Percentiles rank a stretch among this genome's conserved stretches.
These are phyloP conservation scores for Cantharellus cinnabarinus DNA, from an alignment of 768 basidiomycete genomes.

Conservation along the genomic window DNA sequence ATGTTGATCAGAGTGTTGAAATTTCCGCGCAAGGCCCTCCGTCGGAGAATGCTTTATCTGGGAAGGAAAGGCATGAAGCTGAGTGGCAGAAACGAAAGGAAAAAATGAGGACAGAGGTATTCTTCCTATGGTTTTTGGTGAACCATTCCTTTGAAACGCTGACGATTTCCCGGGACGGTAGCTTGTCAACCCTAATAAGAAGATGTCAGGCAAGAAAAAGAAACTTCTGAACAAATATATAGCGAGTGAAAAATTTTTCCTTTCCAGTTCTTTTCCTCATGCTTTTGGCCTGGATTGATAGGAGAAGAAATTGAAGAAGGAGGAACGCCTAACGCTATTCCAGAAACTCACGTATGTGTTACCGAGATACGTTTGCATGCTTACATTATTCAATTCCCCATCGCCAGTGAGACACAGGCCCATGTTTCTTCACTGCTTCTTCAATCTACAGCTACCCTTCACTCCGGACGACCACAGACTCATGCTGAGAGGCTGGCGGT, in stretches of 20 bases:
- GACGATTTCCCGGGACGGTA: conserved; percentile 1
- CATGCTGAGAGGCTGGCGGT: conserved; percentile 39
- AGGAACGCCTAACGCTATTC: conserved; percentile 56
- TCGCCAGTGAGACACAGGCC: conserved; percentile 52
- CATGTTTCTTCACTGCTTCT: conserved; percentile 38
- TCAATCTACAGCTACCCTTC: conserved; percentile 66
- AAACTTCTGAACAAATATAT: conserved; percentile 86
- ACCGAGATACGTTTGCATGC: not conserved
- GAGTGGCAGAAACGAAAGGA: conserved; percentile 40
- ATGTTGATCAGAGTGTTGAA: no score
- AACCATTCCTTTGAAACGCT: not conserved
- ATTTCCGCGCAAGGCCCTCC: no score
- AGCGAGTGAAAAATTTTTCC: conserved; percentile 24
- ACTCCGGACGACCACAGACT: conserved; percentile 45
- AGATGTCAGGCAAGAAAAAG: conserved; percentile 68
- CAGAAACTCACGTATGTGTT: conserved; percentile 58
- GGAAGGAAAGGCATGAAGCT: conserved; percentile 35
- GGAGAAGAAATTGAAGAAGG: conserved; percentile 87
- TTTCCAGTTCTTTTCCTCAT: not conserved
- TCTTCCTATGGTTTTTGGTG: conserved; percentile 6
- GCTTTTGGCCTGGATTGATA: conserved; percentile 13
- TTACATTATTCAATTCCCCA: not conserved
- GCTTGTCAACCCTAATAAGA: conserved; percentile 26
- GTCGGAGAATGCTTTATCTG: no score
- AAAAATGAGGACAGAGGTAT: conserved; percentile 40